Evolutionary conservation across 441 rosid species (phyloP), one percentile per base, ranked within the genome.

Genomic region (Viola pubescens): DNA sequence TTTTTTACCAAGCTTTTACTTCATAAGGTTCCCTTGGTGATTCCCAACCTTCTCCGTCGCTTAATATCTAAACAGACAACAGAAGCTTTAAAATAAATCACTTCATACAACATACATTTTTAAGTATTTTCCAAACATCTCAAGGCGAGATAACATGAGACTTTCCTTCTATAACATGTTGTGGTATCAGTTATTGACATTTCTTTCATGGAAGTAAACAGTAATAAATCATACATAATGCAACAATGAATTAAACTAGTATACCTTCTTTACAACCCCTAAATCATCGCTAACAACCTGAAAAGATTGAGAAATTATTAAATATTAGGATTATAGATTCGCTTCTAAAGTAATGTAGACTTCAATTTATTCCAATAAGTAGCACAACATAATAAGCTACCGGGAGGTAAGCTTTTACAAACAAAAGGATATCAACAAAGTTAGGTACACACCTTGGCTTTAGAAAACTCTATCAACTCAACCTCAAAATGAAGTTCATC

Each of bases 401-500:
- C 46, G 42, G 12, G 13, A 47, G 1, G 8, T 5, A 14, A 52
- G 68, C 59, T 37, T 51, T 12, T 12, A 42, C 2, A 48, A 48
- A 37, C 6, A 19, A 47, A 57, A 5, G 56, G 12, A 49, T 40
- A 9, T 48, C 8, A 54, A n/a, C 56, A 26, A 37, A 58, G 60
- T 40, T 48, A n/a, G 42, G 41, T 60, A 49, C 79, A 75, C 82
- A 64, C 99, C 97, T 88, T 94, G 75, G 77, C 94, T 78, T 88
- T 88, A 9, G 73, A 71, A 71, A 88, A 90, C 37, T 88, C 89
- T 55, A 88, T 45, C 89, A 94, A 70, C 69, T 90, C 97, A 79
- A 85, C 68, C 88, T 90, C 99, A 82, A 85, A 94, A 78, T 94
- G 98, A 74, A 94, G 98, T 70, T 91, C 97, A 52, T 85, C 86